Evolutionary conservation across 2,329 filamentous ascomycete genomes (phyloP), one percentile per base, ranked within the genome.

Genomic region (Fusarium tuaranense): DNA sequence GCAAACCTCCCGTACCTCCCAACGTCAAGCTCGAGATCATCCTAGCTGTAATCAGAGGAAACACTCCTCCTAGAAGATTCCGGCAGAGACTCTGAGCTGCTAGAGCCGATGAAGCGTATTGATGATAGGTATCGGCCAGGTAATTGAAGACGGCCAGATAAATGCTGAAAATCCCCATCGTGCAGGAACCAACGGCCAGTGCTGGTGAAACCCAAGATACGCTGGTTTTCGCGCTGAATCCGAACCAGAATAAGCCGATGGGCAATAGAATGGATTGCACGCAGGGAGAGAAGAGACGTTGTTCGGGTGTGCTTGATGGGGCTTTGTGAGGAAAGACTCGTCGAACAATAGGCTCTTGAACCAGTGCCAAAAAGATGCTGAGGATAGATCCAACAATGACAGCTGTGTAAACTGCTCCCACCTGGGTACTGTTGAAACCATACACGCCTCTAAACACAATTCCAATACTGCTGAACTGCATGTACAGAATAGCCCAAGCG

Each of bases 71-170:
- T 0, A 98, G 83, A 2, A 97, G 86, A 80, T 98, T 98, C 6
- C 95, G 89, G 77, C 94, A 97, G 80, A 94, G 95, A n/a, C 91
- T 93, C 84, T 98, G 95, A 0, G 95, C 95, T 0, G 95, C 95
- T 10, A 98, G 85, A 0, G 95, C 95, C 0, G 94, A 97, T 38
- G 92, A 95, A 0, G 95, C 94, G 77, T 96, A 97, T 2, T 89
- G 87, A 80, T 95, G 92, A 81, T 98, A 98, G 1, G 92, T 92
- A 80, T 98, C 95, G n/a, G 95, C 95, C 1, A 98, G 87, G 78
- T 97, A 98, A 80, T 98, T 98, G 84, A 98, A 98, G 0, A 92
- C 90, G 1, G 91, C 90, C 2, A 94, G 85, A 76, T 92, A 92
- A 59, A 94, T 91, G 32, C 87, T 89, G 80, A 92, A 92, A 69